Conservation (phyloP, 177 flowering plant genomes). For the Vitis hybrid region DNA sequence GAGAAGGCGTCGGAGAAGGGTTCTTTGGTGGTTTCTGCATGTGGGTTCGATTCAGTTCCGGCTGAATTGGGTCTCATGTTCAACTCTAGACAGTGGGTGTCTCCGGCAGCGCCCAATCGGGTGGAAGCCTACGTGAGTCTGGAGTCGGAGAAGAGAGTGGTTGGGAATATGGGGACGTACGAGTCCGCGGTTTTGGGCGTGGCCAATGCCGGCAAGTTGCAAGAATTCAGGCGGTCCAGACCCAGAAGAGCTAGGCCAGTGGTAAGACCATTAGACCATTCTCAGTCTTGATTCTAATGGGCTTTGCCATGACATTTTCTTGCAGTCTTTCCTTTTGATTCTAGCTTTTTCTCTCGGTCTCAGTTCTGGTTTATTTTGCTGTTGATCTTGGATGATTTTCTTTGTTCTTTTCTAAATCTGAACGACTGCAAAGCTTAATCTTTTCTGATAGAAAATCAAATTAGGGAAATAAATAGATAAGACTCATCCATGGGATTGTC, state of each 20-base stretch:
- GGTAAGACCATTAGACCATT: slow-evolving; percentile 36
- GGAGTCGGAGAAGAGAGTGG: slow-evolving; percentile 73
- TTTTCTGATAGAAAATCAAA: too few relatives aligned
- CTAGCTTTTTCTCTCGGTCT: background rate
- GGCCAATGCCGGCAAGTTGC: slow-evolving; percentile 56
- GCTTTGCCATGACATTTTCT: too few relatives aligned
- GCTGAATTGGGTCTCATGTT: slow-evolving; percentile 84
- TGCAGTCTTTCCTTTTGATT: too few relatives aligned
- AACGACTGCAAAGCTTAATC: too few relatives aligned
- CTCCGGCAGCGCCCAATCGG: slow-evolving; percentile 45
- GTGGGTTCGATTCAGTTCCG: slow-evolving; percentile 92
- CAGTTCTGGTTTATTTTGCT: background rate
- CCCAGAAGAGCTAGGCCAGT: slow-evolving; percentile 62
- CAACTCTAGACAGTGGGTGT: slow-evolving; percentile 72
- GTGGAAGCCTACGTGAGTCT: slow-evolving; percentile 76
- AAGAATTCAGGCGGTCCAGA: slow-evolving; percentile 59
- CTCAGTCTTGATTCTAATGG: background rate
- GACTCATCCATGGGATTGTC: too few relatives aligned
- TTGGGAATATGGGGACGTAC: slow-evolving; percentile 71
- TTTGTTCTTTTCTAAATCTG: too few relatives aligned
- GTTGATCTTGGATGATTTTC: background rate
- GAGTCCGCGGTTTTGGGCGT: slow-evolving; percentile 83
- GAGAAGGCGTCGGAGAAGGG: slow-evolving; percentile 62
- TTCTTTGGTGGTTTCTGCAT: slow-evolving; percentile 71
- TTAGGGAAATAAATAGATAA: too few relatives aligned